Base-by-base conservation (phyloP, 345 rosid species). In the Bruguiera gymnorhiza region DNA sequence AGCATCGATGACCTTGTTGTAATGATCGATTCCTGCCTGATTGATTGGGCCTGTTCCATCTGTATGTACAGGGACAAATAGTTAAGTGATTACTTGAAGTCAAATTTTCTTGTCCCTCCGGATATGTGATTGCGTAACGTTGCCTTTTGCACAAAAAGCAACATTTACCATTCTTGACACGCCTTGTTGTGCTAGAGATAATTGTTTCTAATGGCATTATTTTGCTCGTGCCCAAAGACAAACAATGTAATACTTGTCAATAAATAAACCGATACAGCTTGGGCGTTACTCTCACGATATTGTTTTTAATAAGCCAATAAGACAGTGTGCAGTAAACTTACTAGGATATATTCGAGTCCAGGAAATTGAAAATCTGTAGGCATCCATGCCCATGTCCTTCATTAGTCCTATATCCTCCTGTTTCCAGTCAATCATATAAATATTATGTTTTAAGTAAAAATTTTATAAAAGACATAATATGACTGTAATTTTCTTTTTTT, bases 381-480 rank as follows among this genome's bases (percentile, higher is more conserved):
- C 87, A 74, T 95, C 97, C 96, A 92, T 84, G 27, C 99, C 97
- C 92, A 95, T 83, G 68, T 91, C 87, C 82, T 92, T 95, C 97
- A 95, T 92, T 5, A 88, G 89, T 56, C 86, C 86, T 67, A 92
- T 78, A 82, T 95, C 99, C 73, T 90, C 97, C 97, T 91, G 84
- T 75, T 80, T 67, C 48, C 59, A 62, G 21, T 50, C 5, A 56
- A 63, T 36, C 50, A 43, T 13, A 43, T 8, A 34, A 34, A 34
- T 8, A 34, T 34, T 34, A 34, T 7, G 37, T 34, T 32, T 5
- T 7, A 34, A 7, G 37, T 34, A 8, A 43, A 2, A 43, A 2
- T 43, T 43, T 43, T 43, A 43, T 43, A 15, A 13, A 43, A 43
- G 50, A 8, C 50, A 11, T 3, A 13, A 43, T 13, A 13, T 3